Base-by-base conservation (phyloP, 2,329 filamentous ascomycete genomes). In the Mariannaea elegans region DNA sequence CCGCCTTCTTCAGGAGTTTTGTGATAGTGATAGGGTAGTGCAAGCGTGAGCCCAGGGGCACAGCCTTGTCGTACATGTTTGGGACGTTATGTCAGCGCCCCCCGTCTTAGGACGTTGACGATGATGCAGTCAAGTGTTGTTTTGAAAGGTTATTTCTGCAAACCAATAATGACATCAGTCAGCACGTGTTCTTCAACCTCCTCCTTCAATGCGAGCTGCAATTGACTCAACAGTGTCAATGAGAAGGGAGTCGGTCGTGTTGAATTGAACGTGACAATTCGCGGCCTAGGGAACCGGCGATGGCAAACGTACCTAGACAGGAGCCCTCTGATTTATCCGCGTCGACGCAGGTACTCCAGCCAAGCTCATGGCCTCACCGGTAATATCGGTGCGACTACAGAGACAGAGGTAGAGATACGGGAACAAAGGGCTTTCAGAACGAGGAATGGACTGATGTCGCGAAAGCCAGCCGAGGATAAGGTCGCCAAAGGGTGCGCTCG, bases 21-120 rank as follows among this genome's bases (percentile, higher is more conserved):
- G 89, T 93, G 77, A 99, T 90, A 68, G 90, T 97, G 78, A 98
- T 94, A 71, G 95, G 95, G 78, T 98, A 99, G 77, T 90, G 91
- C 68, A 97, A 87, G 77, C 86, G 82, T 69, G 82, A 77, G 71
- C 86, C 86, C 57, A 88, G 73, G 55, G 77, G 80, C 57, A 89
- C 75, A 49, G 73, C 59, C 62, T 78, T 78, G 70, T 78, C 76
- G 71, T 72, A 73, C 76, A 78, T 78, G 46, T 19, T 71, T 50
- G 39, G 46, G 18, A 36, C 19, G 38, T n/a, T 49, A 47, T 29
- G 31, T 23, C 39, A 38, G 24, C 31, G 31, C 36, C 27, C 36
- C 27, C 29, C 24, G 24, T 38, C 19, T 23, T 34, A 45, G 44
- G 45, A 55, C 45, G 52, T 49, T 41, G 34, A 47, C 23, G 42